These are phyloP conservation scores for Malus asiatica DNA, from an alignment of 306 rosid species.

Conservation along the genomic window DNA sequence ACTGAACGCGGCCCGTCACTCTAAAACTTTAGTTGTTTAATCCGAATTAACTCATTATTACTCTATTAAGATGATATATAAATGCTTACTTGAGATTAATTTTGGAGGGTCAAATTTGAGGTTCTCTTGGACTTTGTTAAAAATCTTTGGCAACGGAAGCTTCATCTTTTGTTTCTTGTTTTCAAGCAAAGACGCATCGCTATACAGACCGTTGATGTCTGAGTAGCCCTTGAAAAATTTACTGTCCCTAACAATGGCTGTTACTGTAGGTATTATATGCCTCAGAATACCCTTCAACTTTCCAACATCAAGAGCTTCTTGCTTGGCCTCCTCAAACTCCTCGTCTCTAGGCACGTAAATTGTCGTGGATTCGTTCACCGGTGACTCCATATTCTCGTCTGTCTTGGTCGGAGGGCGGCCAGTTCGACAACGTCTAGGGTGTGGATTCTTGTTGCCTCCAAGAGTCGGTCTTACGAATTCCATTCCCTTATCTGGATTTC, in stretches of 20 bases:
- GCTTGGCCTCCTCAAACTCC: constrained; percentile 32
- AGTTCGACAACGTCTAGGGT: constrained; percentile 35
- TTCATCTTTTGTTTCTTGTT: too few relatives aligned
- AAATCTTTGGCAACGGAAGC: too few relatives aligned
- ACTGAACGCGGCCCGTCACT: too few relatives aligned
- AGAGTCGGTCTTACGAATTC: constrained; percentile 17
- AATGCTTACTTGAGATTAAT: constrained; percentile 15
- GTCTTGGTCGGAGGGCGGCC: constrained; percentile 18
- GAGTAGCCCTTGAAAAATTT: neutral
- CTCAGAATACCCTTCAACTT: constrained; percentile 18
- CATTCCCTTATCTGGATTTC: constrained; percentile 15
- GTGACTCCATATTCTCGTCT: constrained; percentile 24
- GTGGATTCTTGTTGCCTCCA: constrained; percentile 19
- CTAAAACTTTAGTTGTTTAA: too few relatives aligned
- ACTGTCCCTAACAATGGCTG: constrained; percentile 3
- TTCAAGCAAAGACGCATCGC: neutral
- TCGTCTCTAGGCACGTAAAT: constrained; percentile 46
- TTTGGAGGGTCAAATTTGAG: constrained; percentile 40
- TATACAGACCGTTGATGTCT: constrained; percentile 17
- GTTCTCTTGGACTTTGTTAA: neutral
- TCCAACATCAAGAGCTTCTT: constrained; percentile 22
- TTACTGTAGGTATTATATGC: constrained; percentile 23
- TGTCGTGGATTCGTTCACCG: neutral
- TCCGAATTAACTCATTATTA: too few relatives aligned
- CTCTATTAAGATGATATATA: too few relatives aligned